Percentiles rank a stretch among this genome's conserved stretches.
phyloP scores from a whole-genome alignment of 768 basidiomycete genomes.

The Lactifluus rugatus region DNA sequence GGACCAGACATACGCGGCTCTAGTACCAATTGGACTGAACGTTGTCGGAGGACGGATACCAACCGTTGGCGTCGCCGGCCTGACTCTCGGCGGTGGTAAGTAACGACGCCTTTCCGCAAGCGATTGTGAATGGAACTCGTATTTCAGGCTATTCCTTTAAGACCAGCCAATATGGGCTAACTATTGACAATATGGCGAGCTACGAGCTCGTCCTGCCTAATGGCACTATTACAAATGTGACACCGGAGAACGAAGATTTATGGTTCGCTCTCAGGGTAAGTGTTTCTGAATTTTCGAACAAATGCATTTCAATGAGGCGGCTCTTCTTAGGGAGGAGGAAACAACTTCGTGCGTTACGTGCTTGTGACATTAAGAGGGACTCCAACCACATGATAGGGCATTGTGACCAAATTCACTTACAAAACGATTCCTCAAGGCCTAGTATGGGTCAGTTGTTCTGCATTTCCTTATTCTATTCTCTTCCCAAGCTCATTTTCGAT shows the following conservation, averaged over 20 bases:
- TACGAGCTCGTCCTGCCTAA: constrained; percentile 26
- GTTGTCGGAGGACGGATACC: constrained; percentile 20
- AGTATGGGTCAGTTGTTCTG: not conserved
- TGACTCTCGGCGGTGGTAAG: constrained; percentile 22
- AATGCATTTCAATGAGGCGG: not conserved
- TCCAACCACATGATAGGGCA: not conserved
- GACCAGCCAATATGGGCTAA: constrained; percentile 16
- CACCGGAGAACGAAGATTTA: not conserved
- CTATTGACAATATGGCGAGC: constrained; percentile 27
- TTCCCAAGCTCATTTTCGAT: too few relatives aligned
- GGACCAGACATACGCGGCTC: constrained; percentile 20
- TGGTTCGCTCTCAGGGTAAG: constrained; percentile 16
- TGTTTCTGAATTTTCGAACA: not conserved
- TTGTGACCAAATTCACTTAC: constrained; percentile 7
- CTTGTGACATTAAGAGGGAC: not conserved
- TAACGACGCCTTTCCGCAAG: not conserved
- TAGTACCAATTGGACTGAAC: constrained; percentile 15
- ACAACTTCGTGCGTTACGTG: constrained; percentile 9
- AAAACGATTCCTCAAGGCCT: constrained; percentile 2
- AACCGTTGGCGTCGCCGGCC: constrained; percentile 21
- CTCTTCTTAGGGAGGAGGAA: constrained; percentile 6
- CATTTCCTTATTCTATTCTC: not conserved
- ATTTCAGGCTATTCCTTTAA: constrained; percentile 25
- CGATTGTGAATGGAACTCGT: not conserved
- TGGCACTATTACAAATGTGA: constrained; percentile 18